Evolutionary conservation across 306 rosid genomes (phyloP).

Genomic region (Argentina anserina): DNA sequence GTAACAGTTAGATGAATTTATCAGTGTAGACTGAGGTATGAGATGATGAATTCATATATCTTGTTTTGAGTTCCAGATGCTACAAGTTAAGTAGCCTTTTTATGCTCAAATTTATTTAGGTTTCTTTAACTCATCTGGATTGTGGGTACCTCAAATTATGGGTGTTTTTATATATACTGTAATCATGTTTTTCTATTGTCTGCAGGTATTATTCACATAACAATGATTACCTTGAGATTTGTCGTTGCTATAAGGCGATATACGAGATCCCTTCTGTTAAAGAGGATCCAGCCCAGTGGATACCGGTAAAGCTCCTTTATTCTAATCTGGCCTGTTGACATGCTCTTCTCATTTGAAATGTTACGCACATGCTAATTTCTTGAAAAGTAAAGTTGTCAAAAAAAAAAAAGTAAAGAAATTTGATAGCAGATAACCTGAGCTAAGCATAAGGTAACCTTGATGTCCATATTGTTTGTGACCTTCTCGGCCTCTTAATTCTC

Average conservation of each 20-base stretch:
- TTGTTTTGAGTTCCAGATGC: not conserved
- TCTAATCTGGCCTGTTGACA: not conserved
- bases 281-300: constrained; percentile 67
- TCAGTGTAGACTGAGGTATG: not conserved
- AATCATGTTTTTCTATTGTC: constrained; percentile 3
- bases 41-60: not conserved
- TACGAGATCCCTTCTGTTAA: constrained; percentile 79
- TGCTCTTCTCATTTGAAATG: not conserved
- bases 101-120: not conserved
- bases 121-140: not conserved
- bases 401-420: not conserved
- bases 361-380: not conserved
- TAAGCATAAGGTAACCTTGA: not conserved
- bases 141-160: not conserved
- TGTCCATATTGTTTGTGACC: not conserved
- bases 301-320: constrained; percentile 43
- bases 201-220: constrained; percentile 70
- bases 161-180: not conserved
- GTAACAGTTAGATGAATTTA: not conserved
- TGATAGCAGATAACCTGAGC: not conserved
- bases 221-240: constrained; percentile 85
- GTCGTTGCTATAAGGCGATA: constrained; percentile 83
- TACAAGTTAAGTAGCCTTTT: not conserved
- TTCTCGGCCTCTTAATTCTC: not conserved
- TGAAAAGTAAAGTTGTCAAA: not conserved